Evolutionary conservation across 352 stramenopile genomes (phyloP), one percentile per base, ranked within the genome.

Genomic region (Globisporangium iwayamae): DNA sequence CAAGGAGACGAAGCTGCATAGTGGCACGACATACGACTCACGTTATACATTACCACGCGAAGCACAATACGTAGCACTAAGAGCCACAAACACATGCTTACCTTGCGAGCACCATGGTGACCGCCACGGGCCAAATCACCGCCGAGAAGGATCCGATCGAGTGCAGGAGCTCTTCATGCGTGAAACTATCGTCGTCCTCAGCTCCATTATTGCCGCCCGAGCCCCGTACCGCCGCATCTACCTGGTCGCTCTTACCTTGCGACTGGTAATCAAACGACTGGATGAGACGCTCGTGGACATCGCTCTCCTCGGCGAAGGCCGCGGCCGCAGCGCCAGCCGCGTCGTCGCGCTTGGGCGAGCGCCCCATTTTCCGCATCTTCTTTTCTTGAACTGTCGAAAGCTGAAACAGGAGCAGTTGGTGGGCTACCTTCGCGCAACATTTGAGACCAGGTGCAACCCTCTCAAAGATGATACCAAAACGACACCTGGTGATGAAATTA

Each of bases 61-160:
- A 13, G 8, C 4, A 30, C 6, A 20, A 43, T 30, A 14, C 20
- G 16, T 32, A 52, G 16, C 34, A 38, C 11, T 4, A 11, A 48
- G 1, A 30, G 6, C 5, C 13, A 8, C 32, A 57, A 2, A 8
- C 32, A 36, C 18, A 30, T 34, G 22, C 3, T 7, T 14, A 94
- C 85, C 87, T 96, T 7, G 87, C 82, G 5, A 94, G 61, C 56
- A 96, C 65, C 83, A 96, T 96, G 1, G 87, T 96, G 56, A 81
- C 25, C 0, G 85, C 81, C 13, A 96, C 87, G 0, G 87, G 87
- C 77, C 78, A 88, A 18, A 94, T 70, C 41, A 96, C 84, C 18
- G 85, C 86, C 11, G 79, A 93, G 72, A 96, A 96, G 7, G 85
- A 94, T 20, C 85, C 87, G 39, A 96, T 85, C 1, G 83, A 93